phyloP scores from a whole-genome alignment of 106 monocot species.

The Ottelia alismoides region DNA sequence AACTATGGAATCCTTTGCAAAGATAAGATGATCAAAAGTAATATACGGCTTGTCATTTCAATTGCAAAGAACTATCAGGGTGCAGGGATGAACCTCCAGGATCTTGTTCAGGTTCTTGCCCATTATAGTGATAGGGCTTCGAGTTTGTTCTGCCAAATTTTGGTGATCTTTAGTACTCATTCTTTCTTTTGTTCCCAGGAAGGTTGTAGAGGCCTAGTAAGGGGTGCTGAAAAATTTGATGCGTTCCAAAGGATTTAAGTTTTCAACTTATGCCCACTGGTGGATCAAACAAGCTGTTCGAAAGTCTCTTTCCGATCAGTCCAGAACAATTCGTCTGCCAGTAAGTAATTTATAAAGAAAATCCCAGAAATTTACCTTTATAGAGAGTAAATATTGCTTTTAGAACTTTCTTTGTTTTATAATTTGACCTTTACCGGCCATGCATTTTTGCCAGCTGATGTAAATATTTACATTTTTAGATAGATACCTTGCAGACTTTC shows the following conservation, averaged over 20 bases:
- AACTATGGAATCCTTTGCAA: constrained; percentile 64
- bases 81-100: constrained; percentile 75
- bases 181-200: constrained; percentile 62
- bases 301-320: constrained; percentile 78
- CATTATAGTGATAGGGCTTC: no score
- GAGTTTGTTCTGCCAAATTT: no score
- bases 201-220: constrained; percentile 83
- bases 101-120: constrained; percentile 87
- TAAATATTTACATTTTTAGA: no score
- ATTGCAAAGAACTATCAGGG: constrained; percentile 87
- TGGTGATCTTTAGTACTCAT: no score
- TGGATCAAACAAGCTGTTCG: constrained; percentile 97
- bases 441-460: no score
- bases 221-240: constrained; percentile 95
- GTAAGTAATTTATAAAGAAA: constrained; percentile 47
- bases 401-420: no score
- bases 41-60: constrained; percentile 95
- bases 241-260: constrained; percentile 97
- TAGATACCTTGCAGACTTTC: no score
- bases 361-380: no score
- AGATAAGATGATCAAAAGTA: constrained; percentile 91
- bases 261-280: constrained; percentile 98
- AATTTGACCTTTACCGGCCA: no score
- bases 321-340: constrained; percentile 82
- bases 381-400: no score